Evolutionary conservation across 805 yeast species (phyloP).

Genomic region (Scheffersomyces stipitis): DNA sequence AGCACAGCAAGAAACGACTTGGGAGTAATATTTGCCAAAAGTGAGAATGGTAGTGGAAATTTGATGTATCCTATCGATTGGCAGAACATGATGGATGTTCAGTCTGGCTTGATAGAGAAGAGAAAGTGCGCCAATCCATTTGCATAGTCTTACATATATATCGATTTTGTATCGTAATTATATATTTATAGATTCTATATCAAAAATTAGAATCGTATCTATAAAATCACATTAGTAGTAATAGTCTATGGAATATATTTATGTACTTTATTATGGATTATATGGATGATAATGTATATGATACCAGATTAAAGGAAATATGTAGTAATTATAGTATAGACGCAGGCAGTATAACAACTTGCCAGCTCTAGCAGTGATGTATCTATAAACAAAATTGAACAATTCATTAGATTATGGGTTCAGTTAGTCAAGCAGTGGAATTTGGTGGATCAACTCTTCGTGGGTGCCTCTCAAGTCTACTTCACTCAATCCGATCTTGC

Average conservation of each 20-base stretch:
- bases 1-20: conserved; percentile 87
- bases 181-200: too few relatives aligned
- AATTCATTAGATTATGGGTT: too few relatives aligned
- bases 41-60: conserved; percentile 67
- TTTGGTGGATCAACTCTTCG: conserved; percentile 29
- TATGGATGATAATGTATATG: conserved; percentile 8
- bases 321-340: too few relatives aligned
- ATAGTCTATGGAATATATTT: too few relatives aligned
- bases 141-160: conserved; percentile 5
- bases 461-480: conserved; percentile 60
- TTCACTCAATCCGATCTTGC: conserved; percentile 76
- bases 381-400: too few relatives aligned
- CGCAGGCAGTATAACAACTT: too few relatives aligned
- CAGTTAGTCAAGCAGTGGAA: conserved; percentile 8
- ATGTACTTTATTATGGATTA: too few relatives aligned
- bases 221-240: too few relatives aligned
- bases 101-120: conserved; percentile 69
- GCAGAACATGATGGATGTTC: conserved; percentile 87
- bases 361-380: too few relatives aligned
- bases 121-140: conserved; percentile 94
- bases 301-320: neutral
- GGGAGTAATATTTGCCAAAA: conserved; percentile 89
- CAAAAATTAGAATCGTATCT: neutral
- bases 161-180: too few relatives aligned
- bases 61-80: conserved; percentile 89